Evolutionary conservation across 2,329 filamentous ascomycete species (phyloP).

Genomic region (Curvularia lunata): DNA sequence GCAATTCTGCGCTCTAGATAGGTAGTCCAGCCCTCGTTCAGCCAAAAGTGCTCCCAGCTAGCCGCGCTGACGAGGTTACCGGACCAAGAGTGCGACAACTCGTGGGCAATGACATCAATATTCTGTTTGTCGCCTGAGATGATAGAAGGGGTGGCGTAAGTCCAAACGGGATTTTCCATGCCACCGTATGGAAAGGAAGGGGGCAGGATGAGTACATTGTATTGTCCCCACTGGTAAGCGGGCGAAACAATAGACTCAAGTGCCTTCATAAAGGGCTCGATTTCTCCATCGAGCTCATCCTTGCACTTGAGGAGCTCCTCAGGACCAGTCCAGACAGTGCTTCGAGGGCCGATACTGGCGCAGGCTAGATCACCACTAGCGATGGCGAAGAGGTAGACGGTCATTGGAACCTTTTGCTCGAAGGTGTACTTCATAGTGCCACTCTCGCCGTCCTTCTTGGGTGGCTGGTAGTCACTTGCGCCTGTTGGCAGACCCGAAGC

Average conservation of each 20-base stretch:
- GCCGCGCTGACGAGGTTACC: conserved; percentile 82
- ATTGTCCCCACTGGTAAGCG: conserved; percentile 86
- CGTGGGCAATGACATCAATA: conserved; percentile 94
- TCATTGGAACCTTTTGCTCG: conserved; percentile 89
- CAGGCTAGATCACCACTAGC: conserved; percentile 82
- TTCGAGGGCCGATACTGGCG: conserved; percentile 85
- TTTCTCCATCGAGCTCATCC: conserved; percentile 90
- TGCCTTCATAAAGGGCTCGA: conserved; percentile 87
- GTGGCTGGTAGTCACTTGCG: conserved; percentile 56
- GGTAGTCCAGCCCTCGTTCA: conserved; percentile 87
- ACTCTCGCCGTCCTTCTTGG: conserved; percentile 60
- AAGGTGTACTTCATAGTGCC: conserved; percentile 76
- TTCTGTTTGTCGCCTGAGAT: conserved; percentile 85
- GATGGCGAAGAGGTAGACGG: conserved; percentile 92
- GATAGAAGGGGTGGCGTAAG: conserved; percentile 92
- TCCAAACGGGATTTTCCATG: conserved; percentile 94
- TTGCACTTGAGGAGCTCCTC: conserved; percentile 84
- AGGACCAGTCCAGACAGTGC: conserved; percentile 83
- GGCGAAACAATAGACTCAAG: conserved; percentile 83
- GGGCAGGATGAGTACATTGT: conserved; percentile 90
- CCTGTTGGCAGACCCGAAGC: conserved; percentile 77
- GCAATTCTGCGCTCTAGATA: conserved; percentile 90
- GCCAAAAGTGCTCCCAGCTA: conserved; percentile 79
- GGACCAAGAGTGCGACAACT: conserved; percentile 78
- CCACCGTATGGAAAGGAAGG: conserved; percentile 69